Evolutionary conservation across 1,284 basidiomycete genomes (phyloP), one percentile per base, ranked within the genome.

Genomic region (Flammula alnicola): DNA sequence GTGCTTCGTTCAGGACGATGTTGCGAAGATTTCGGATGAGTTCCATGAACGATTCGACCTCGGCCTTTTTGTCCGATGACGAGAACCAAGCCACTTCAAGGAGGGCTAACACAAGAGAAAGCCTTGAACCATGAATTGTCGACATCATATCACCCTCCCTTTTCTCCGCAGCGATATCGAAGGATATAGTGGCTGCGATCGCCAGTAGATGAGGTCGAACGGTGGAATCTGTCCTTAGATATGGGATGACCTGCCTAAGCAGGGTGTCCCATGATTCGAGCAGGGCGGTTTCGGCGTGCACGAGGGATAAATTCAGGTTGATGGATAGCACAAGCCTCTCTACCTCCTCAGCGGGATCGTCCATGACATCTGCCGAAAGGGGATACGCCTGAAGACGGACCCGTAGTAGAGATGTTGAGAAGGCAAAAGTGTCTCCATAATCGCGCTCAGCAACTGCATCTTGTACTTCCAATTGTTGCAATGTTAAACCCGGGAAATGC

Each of bases 131-230:
- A 60, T 97, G 93, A 22, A 95, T 84, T 1, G 82, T 81, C 0
- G 87, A 79, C 84, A 95, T 92, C 76, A 95, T 87, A 54, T 94
- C 88, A 1, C 93, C 94, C 4, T 75, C 78, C 17, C 91, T 79
- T 37, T 73, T 76, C 68, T 95, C 94, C 12, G 70, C 67, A 0
- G 91, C 81, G 20, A 95, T 80, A 39, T 79, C 78, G 25, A 76
- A 77, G 4, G 88, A 88, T 5, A 91, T 76, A 0, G 81, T 77
- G 0, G 83, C 77, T 0, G 83, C 84, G 16, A 88, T 76, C 1
- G 76, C 67, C 8, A 94, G 66, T 5, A 90, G 68, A 16, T 76
- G 77, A 3, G 76, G 72, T 19, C 88, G 74, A 11, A 84, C 75
- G 5, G 73, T 56, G 1, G 62, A 56, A 51, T 88, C 81, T 4